Evolutionary conservation across 169 alveolate genomes (phyloP), one percentile per base, ranked within the genome.

Genomic region (Cryptosporidium meleagridis): DNA sequence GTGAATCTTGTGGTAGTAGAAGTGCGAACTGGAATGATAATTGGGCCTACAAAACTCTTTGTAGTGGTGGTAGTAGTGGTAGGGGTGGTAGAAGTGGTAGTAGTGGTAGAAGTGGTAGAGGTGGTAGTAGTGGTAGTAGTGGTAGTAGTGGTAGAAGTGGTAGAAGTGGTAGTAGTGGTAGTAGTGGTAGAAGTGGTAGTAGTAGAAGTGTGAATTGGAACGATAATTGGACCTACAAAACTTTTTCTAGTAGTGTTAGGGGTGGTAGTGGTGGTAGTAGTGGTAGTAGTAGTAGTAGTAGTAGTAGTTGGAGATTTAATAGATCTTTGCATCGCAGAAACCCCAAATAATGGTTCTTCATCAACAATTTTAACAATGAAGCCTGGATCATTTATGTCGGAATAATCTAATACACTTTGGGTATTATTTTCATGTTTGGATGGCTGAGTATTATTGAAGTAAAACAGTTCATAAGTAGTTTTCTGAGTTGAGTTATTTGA

Each of bases 241-340:
- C 35, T 69, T 3, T 14, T 7, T 1, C n/a, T n/a, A n/a, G n/a
- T n/a, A n/a, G n/a, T n/a, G n/a, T n/a, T n/a, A n/a, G n/a, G n/a
- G n/a, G n/a, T n/a, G 18, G 59, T 69, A 12, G 59, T 69, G 10
- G 33, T n/a, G 16, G 70, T 73, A 10, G 84, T 41, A 16, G 84
- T 73, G 33, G 86, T 73, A 5, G 86, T 73, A 0, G 86, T 73
- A 31, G 86, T 55, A 0, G 86, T 73, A 35, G 70, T 29, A 6
- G 85, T 48, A 39, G 86, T 73, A 53, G 86, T 73, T 8, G 86
- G 33, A 53, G 67, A 14, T n/a, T n/a, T 23, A 16, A 65, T 16
- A 7, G 58, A 5, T 55, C 37, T 55, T 21, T 7, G 35, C 23
- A 39, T 29, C 1, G 9, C 67, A 31, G 72, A n/a, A 9, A 65